Evolutionary conservation across 2,329 filamentous ascomycete species (phyloP), one percentile per base, ranked within the genome.

Genomic region (Anthostomella pinea): DNA sequence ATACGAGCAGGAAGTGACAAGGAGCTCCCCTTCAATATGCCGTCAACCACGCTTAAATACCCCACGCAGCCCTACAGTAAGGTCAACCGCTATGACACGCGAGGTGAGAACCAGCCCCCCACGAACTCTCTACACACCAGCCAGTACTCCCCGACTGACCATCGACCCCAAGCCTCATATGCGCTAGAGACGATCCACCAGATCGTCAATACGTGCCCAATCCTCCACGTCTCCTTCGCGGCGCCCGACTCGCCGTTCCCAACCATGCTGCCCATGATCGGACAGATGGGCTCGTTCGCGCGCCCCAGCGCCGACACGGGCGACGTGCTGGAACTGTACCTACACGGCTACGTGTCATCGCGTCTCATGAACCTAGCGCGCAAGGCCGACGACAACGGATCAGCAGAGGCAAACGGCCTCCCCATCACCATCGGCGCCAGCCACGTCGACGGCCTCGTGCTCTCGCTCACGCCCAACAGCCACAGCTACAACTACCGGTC

Each of bases 401-500:
- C n/a, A 5, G 35, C 21, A 11, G 20, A 63, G 22, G 59, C 62
- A 6, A 52, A 68, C 16, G 82, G 83, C 8, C 62, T 94, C 14
- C 85, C 87, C 1, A 66, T 94, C 26, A 84, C 79, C 54, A 70
- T 93, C 21, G 75, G 83, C 15, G 85, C 85, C 1, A 85, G 80
- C 29, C 80, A 84, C 56, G 65, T 94, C 24, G 87, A 95, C 64
- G 88, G 87, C 24, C 69, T 93, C 34, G 81, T 95, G 7, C 77
- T 95, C 20, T 77, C 85, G 14, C 73, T 94, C 10, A 88, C 87
- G 0, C 85, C 87, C 9, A 85, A 87, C 67, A 78, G 77, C 41
- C 87, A 94, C 68, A 86, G 78, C 66, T 90, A 87, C 69, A 91
- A 94, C 69, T 95, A 93, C 67, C 85, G 87, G 45, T 87, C 82